These are phyloP conservation scores for Hortiboletus flavorubellus DNA, from an alignment of 768 basidiomycete genomes.

Conservation along the genomic window DNA sequence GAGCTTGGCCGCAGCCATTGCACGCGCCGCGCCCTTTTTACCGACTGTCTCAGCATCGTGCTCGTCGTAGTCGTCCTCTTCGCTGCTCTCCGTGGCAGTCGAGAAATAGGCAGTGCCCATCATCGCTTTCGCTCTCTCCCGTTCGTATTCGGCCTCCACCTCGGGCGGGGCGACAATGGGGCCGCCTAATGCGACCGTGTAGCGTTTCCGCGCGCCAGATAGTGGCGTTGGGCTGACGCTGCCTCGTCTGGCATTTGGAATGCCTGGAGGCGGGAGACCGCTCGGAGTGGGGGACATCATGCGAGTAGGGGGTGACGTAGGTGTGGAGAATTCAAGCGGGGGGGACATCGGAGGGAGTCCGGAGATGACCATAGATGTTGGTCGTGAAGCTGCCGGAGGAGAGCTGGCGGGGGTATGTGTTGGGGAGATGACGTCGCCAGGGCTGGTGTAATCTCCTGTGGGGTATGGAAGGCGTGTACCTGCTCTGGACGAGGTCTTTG, in stretches of 20 bases:
- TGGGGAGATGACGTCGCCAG: slow-evolving; percentile 43
- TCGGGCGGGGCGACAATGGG: slow-evolving; percentile 49
- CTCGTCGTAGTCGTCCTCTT: slow-evolving; percentile 36
- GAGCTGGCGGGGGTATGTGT: slow-evolving; percentile 43
- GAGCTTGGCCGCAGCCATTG: slow-evolving; percentile 35
- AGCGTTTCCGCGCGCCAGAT: slow-evolving; percentile 57
- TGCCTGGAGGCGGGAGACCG: slow-evolving; percentile 43
- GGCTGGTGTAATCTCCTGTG: slow-evolving; percentile 77
- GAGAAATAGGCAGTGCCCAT: slow-evolving; percentile 46
- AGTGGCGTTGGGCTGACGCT: slow-evolving; percentile 70
- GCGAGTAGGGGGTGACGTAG: slow-evolving; percentile 24
- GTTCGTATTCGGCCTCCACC: slow-evolving; percentile 29
- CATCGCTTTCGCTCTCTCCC: slow-evolving; percentile 22
- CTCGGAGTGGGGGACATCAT: slow-evolving; percentile 23
- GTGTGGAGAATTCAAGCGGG: slow-evolving; percentile 19
- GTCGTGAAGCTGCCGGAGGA: slow-evolving; percentile 39
- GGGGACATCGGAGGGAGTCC: slow-evolving; percentile 38
- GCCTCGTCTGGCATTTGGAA: slow-evolving; percentile 39
- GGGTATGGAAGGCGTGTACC: slow-evolving; percentile 70
- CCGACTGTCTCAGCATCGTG: slow-evolving; percentile 52
- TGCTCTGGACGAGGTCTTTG: slow-evolving; percentile 26
- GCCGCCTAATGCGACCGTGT: slow-evolving; percentile 81
- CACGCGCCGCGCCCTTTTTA: slow-evolving; percentile 38
- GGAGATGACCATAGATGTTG: slow-evolving; percentile 43
- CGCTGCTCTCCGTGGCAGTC: slow-evolving; percentile 34